Conservation (phyloP, 192 early-diverging fungal species). For the Phlyctochytrium planicorne region DNA sequence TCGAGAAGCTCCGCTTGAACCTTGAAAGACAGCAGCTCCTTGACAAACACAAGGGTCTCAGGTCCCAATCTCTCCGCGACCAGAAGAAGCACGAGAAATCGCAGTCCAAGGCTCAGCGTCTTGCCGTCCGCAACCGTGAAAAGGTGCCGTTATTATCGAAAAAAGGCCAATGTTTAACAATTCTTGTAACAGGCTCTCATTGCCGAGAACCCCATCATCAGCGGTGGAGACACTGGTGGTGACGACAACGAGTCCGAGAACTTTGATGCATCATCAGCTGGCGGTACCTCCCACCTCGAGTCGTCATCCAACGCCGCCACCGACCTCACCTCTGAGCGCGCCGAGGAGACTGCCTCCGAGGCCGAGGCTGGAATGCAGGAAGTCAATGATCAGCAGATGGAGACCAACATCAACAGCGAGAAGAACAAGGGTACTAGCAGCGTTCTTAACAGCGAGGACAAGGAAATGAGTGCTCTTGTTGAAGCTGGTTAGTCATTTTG, state of each 20-base stretch:
- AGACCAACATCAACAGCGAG: slow-evolving; percentile 6
- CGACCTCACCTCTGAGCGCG: background rate
- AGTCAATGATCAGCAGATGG: background rate
- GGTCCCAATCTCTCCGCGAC: background rate
- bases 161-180: background rate
- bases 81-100: slow-evolving; percentile 19
- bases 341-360: background rate
- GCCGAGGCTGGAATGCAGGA: background rate
- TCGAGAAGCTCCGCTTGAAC: slow-evolving; percentile 14
- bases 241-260: slow-evolving; percentile 9
- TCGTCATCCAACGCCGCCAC: background rate
- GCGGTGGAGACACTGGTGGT: slow-evolving; percentile 6
- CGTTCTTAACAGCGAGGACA: background rate
- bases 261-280: background rate
- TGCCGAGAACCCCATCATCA: slow-evolving; percentile 23
- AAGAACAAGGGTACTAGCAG: background rate
- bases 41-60: slow-evolving; percentile 18
- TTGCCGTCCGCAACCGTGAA: slow-evolving; percentile 10
- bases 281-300: background rate
- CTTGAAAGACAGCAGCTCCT: slow-evolving; percentile 14
- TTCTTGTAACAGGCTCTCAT: slow-evolving; percentile 14
- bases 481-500: background rate
- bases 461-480: background rate
- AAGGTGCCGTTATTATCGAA: background rate
- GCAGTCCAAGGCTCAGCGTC: slow-evolving; percentile 17